These are phyloP conservation scores for Amoebophrya sp. DNA, from an alignment of 169 alveolate genomes.

Conservation along the genomic window DNA sequence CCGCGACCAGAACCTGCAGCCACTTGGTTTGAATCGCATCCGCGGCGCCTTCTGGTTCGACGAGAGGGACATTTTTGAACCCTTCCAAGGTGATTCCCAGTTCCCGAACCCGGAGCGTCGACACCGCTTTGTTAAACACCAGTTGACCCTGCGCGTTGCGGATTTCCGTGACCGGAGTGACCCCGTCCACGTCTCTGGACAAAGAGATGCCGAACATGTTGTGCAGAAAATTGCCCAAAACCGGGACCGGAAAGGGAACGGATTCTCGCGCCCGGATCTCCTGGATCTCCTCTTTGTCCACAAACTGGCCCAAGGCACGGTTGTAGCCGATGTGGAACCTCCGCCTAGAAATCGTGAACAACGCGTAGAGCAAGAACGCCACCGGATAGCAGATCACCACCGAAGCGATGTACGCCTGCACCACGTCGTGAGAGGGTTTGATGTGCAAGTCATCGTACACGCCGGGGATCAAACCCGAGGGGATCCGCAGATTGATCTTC, in stretches of 20 bases:
- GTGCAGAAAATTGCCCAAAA: neutral
- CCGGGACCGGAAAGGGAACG: neutral
- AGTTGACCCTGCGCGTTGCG: neutral
- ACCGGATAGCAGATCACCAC: neutral
- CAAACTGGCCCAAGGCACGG: neutral
- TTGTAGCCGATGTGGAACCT: neutral
- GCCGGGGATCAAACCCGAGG: neutral
- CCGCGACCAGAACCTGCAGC: neutral
- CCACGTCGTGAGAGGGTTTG: neutral
- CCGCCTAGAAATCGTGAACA: neutral
- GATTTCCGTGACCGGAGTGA: neutral
- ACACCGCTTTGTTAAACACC: neutral
- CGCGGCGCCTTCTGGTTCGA: neutral
- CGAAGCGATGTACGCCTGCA: neutral
- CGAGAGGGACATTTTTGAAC: neutral
- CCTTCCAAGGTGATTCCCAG: neutral
- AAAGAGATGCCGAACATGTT: neutral
- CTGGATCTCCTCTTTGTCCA: neutral
- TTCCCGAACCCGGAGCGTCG: neutral
- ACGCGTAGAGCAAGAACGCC: neutral
- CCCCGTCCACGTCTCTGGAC: neutral
- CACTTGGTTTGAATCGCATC: neutral
- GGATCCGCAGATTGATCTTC: neutral
- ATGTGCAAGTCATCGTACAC: neutral
- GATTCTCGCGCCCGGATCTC: neutral